Percentiles rank a stretch among this genome's conserved stretches.
These are phyloP conservation scores for Cladosporium sp. DNA, from an alignment of 2,329 filamentous ascomycete species.

Conservation along the genomic window DNA sequence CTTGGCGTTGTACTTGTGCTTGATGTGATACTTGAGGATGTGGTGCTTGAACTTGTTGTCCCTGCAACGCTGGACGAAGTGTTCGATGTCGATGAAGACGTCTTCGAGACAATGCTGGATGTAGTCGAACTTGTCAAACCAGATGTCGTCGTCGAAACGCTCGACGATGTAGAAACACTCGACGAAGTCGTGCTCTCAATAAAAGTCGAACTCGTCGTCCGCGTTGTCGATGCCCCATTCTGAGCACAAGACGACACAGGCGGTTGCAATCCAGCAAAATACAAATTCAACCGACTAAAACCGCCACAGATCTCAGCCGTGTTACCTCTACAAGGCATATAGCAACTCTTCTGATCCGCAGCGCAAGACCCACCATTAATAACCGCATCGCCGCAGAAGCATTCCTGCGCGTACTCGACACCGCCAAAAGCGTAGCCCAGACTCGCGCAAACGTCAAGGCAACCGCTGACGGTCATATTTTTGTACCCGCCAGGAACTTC, in stretches of 20 bases:
- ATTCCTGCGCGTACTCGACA: slow-evolving; percentile 11
- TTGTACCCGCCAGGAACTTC: slow-evolving; percentile 17
- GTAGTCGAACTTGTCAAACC: slow-evolving; percentile 12
- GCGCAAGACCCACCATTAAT: slow-evolving; percentile 1
- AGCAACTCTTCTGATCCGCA: slow-evolving; percentile 5
- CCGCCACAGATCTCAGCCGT: slow-evolving; percentile 8
- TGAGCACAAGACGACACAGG: slow-evolving; percentile 8
- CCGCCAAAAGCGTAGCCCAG: slow-evolving; percentile 1
- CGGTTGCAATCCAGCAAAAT: slow-evolving; percentile 13
- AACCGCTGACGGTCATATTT: slow-evolving; percentile 16
- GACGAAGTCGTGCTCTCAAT: background rate
- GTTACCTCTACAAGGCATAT: slow-evolving; percentile 11
- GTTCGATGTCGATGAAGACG: too few relatives aligned
- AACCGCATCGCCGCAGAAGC: slow-evolving; percentile 8
- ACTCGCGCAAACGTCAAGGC: background rate
- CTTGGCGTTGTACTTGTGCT: slow-evolving; percentile 3
- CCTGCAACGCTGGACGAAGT: background rate
- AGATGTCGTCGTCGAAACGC: too few relatives aligned
- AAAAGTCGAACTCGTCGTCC: slow-evolving; percentile 1
- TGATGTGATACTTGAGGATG: too few relatives aligned
- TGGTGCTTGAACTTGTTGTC: background rate
- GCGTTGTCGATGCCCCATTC: background rate
- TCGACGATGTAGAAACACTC: slow-evolving; percentile 1
- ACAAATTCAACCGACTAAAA: slow-evolving; percentile 13
- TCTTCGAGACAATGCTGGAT: slow-evolving; percentile 22